Evolutionary conservation across 2,329 filamentous ascomycete genomes (phyloP).

Genomic region (Teratosphaeria viscida): DNA sequence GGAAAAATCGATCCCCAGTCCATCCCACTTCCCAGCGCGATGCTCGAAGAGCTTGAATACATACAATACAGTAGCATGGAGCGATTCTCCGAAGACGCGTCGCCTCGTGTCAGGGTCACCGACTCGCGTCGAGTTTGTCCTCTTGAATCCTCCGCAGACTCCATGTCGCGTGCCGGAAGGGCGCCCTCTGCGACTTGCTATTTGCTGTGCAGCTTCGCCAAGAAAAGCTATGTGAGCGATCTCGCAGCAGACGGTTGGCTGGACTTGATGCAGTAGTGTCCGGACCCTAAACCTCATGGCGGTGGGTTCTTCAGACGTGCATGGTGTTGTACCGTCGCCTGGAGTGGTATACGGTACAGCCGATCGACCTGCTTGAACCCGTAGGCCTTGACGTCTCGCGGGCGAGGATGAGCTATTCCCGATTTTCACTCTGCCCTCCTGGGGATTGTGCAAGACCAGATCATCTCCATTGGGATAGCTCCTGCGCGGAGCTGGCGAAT

Average conservation of each 20-base stretch:
- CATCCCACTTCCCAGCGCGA: too few species aligned
- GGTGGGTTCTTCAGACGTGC: background rate
- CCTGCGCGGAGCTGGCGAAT: background rate
- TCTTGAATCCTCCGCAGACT: background rate
- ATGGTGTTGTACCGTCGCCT: too few species aligned
- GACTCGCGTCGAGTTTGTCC: background rate
- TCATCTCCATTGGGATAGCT: background rate
- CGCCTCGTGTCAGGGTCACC: background rate
- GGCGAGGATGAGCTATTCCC: background rate
- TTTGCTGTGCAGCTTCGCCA: background rate
- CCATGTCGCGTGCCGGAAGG: background rate
- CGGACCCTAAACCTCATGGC: background rate
- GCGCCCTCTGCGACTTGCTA: background rate
- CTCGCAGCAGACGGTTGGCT: background rate
- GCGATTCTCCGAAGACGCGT: background rate
- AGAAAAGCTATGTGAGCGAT: background rate
- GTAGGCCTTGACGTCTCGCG: too few species aligned
- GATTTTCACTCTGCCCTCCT: background rate
- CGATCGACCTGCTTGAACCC: too few species aligned
- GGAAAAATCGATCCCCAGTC: too few species aligned
- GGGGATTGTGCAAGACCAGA: background rate
- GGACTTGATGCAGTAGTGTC: background rate
- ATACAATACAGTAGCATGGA: background rate
- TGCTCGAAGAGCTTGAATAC: too few species aligned
- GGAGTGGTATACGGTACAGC: too few species aligned